A percentile compares a stretch with the other conserved stretches of the same genome.
phyloP scores from a whole-genome alignment of 2,329 filamentous ascomycete genomes.

The Hypoxylon sp. region DNA sequence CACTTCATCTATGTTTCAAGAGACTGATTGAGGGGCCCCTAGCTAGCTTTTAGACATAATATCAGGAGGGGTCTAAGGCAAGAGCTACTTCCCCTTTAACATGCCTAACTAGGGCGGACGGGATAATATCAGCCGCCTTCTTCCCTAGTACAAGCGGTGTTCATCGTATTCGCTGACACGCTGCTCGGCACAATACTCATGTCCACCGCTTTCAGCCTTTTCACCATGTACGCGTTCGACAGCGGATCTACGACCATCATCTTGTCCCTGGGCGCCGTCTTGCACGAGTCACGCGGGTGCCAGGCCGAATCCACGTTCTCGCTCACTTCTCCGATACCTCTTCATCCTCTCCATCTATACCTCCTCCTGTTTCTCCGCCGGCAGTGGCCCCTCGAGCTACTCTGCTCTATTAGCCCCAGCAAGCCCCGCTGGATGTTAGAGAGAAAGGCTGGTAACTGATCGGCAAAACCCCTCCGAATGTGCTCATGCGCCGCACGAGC shows the following conservation, averaged over 20 bases:
- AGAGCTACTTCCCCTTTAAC: not conserved
- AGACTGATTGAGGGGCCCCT: not conserved
- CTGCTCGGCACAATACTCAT: conserved; percentile 14
- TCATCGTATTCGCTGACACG: conserved; percentile 7
- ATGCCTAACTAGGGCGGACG: not conserved
- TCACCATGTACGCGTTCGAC: conserved; percentile 6
- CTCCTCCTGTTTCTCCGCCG: conserved; percentile 4
- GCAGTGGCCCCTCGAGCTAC: conserved; percentile 6
- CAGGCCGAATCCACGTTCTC: conserved; percentile 2
- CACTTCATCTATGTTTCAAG: not conserved
- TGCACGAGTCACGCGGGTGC: conserved; percentile 17
- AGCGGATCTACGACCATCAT: conserved; percentile 6
- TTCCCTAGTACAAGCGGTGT: conserved; percentile 6
- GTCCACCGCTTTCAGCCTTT: conserved; percentile 6
- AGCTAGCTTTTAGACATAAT: not conserved
- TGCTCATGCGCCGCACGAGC: not conserved
- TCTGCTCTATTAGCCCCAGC: not conserved
- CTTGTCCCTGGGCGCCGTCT: conserved; percentile 9
- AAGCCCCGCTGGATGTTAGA: conserved; percentile 2
- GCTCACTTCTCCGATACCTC: not conserved
- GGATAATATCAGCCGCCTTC: conserved; percentile 11
- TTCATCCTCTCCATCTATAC: conserved; percentile 6
- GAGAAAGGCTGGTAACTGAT: conserved; percentile 6
- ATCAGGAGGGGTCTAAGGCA: not conserved
- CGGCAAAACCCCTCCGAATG: not conserved